Conservation (phyloP, 2,329 filamentous ascomycete species). For the Apiospora phragmitis region DNA sequence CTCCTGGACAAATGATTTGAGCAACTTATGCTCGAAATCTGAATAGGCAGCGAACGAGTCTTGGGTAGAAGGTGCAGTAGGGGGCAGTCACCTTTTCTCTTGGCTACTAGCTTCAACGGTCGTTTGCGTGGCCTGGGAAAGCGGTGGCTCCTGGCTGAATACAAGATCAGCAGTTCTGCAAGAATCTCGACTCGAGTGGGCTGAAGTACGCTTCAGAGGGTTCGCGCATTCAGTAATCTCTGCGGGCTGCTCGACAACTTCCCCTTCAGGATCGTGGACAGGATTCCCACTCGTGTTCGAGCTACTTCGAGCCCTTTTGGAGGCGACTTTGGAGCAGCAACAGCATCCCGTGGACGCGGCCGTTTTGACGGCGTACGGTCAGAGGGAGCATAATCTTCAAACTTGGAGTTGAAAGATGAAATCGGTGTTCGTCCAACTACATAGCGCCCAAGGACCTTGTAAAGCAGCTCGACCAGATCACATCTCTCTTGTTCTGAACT, state of each 20-base stretch:
- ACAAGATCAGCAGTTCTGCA: conserved; percentile 17
- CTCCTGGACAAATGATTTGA: conserved; percentile 21
- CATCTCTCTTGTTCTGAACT: not conserved
- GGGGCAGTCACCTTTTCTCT: conserved; percentile 20
- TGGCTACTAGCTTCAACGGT: conserved; percentile 32
- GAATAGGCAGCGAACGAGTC: conserved; percentile 25
- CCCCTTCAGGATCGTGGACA: not conserved
- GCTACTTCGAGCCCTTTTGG: not conserved
- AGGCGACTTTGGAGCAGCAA: not conserved
- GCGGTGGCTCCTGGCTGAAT: conserved; percentile 32
- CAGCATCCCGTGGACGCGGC: not conserved
- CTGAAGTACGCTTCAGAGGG: not conserved
- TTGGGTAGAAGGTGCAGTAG: conserved; percentile 17
- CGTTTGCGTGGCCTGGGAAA: conserved; percentile 30
- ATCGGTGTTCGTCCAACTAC: not conserved
- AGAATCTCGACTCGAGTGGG: not conserved
- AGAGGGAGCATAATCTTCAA: not conserved
- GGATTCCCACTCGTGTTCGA: not conserved
- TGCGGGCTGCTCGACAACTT: not conserved
- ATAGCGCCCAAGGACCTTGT: not conserved
- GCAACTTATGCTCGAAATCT: conserved; percentile 25
- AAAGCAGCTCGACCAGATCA: not conserved
- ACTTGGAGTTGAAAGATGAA: not conserved
- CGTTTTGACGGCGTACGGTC: not conserved
- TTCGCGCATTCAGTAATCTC: not conserved